A percentile compares a stretch with the other conserved stretches of the same genome.
phyloP scores from a whole-genome alignment of 129 eudicot genomes.

The Flaveria brownii region DNA sequence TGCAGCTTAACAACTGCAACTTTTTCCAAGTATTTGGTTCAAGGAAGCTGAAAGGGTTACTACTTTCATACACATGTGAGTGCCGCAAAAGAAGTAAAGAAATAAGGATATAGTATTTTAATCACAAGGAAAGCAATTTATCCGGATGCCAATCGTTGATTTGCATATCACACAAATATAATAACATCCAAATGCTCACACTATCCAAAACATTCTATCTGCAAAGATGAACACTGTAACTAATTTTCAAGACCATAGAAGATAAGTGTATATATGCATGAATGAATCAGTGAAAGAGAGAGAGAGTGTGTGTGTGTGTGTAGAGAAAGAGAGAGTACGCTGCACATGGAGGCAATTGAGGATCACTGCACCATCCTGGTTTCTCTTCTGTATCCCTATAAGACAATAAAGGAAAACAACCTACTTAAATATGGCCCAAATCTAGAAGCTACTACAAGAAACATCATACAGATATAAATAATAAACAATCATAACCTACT shows the following conservation, averaged over 20 bases:
- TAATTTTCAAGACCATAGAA: background rate
- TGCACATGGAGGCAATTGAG: constrained; percentile 95
- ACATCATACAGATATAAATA: constrained; percentile 6
- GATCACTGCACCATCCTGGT: constrained; percentile 98
- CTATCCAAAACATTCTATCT: background rate
- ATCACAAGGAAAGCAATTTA: background rate
- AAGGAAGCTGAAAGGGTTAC: background rate
- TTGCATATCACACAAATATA: background rate
- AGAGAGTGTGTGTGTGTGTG: too few relatives aligned
- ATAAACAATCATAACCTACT: constrained; percentile 44
- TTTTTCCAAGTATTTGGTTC: background rate
- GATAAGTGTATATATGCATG: background rate
- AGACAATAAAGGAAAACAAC: constrained; percentile 26
- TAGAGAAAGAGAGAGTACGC: constrained; percentile 51
- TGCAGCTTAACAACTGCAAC: background rate
- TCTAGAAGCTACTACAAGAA: constrained; percentile 11
- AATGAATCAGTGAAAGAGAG: too few relatives aligned
- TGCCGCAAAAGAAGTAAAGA: background rate
- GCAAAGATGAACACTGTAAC: background rate
- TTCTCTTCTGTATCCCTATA: constrained; percentile 82
- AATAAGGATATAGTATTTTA: background rate
- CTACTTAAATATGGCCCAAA: constrained; percentile 9
- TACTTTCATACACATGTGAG: too few relatives aligned
- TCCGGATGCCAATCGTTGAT: background rate
- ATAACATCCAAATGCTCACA: background rate